phyloP scores from a whole-genome alignment of 2,329 filamentous ascomycete genomes.

The Mycosphaerella sp. region DNA sequence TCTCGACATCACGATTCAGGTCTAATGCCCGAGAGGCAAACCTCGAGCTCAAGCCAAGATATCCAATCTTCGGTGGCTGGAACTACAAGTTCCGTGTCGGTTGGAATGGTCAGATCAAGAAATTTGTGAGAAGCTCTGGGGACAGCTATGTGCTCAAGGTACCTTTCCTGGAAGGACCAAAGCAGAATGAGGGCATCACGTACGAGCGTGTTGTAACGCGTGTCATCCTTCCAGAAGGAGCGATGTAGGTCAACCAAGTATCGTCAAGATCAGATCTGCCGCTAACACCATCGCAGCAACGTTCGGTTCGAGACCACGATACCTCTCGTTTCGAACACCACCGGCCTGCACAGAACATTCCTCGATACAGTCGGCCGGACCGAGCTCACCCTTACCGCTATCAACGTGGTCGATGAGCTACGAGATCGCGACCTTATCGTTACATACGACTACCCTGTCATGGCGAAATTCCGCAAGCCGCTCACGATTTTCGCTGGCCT shows the following conservation, averaged over 20 bases:
- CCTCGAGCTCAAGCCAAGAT: slow-evolving; percentile 86
- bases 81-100: slow-evolving; percentile 96
- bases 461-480: slow-evolving; percentile 76
- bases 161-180: slow-evolving; percentile 89
- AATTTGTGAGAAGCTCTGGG: slow-evolving; percentile 62
- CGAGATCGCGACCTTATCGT: slow-evolving; percentile 78
- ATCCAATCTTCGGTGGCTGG: slow-evolving; percentile 96
- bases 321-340: slow-evolving; percentile 58
- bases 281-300: slow-evolving; percentile 52
- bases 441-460: slow-evolving; percentile 75
- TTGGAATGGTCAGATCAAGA: slow-evolving; percentile 82
- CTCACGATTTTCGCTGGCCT: slow-evolving; percentile 70
- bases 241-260: slow-evolving; percentile 55
- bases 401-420: slow-evolving; percentile 86
- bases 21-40: slow-evolving; percentile 58
- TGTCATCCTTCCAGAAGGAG: slow-evolving; percentile 84
- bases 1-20: slow-evolving; percentile 87
- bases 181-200: slow-evolving; percentile 74
- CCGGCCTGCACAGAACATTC: slow-evolving; percentile 73
- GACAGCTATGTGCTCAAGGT: slow-evolving; percentile 81
- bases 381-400: slow-evolving; percentile 68
- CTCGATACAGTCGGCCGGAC: slow-evolving; percentile 91
- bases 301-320: slow-evolving; percentile 70
- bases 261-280: neutral
- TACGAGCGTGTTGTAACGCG: slow-evolving; percentile 76